Conservation (phyloP, 345 rosid species). For the Adansonia digitata region DNA sequence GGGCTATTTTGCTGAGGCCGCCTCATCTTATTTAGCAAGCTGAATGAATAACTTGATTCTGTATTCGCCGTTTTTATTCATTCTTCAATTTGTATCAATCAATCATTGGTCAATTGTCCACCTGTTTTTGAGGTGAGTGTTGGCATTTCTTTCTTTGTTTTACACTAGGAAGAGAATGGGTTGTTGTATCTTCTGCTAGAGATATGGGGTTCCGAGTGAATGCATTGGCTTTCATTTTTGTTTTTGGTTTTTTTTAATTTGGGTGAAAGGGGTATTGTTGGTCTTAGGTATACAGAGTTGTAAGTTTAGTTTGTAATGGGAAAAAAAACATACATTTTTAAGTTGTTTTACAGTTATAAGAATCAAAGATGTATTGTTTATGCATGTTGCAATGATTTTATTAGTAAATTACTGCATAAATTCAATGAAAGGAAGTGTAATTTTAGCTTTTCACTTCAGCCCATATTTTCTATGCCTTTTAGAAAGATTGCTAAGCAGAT, state of each 20-base stretch:
- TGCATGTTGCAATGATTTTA: neutral
- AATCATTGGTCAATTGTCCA: slow-evolving; percentile 42
- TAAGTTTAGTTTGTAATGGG: slow-evolving; percentile 25
- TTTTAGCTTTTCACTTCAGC: neutral
- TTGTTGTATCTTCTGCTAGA: slow-evolving; percentile 20
- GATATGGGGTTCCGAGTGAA: neutral
- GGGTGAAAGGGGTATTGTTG: slow-evolving; percentile 19
- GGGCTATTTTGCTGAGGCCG: slow-evolving; percentile 52
- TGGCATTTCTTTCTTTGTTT: slow-evolving; percentile 5
- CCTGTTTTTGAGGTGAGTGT: slow-evolving; percentile 40
- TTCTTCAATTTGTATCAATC: slow-evolving; percentile 22
- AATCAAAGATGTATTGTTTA: neutral
- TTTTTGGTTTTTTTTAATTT: neutral
- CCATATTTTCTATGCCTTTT: neutral
- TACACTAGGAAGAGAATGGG: slow-evolving; percentile 26
- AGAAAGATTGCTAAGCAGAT: neutral
- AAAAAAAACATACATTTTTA: neutral
- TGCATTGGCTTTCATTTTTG: slow-evolving; percentile 19
- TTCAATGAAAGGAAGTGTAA: neutral
- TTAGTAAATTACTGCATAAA: neutral
- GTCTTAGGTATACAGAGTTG: slow-evolving; percentile 30
- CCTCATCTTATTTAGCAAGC: slow-evolving; percentile 15
- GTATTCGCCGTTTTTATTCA: slow-evolving; percentile 21
- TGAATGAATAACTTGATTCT: slow-evolving; percentile 3
- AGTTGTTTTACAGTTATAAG: neutral